phyloP scores from a whole-genome alignment of 2,329 filamentous ascomycete species.

The Xylaria digitata region DNA sequence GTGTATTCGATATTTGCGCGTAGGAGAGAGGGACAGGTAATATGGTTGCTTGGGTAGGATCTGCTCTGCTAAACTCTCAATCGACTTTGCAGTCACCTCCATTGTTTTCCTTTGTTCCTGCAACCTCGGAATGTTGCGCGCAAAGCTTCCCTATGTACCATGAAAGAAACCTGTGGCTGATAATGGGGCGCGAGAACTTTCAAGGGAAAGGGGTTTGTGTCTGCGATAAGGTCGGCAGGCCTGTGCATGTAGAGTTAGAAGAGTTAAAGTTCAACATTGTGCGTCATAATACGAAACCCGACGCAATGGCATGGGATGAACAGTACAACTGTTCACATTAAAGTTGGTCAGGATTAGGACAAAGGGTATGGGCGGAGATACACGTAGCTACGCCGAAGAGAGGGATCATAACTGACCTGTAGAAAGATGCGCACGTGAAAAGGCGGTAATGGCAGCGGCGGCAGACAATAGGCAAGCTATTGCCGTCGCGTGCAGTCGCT shows the following conservation, averaged over 20 bases:
- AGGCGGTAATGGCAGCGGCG: slow-evolving; percentile 3
- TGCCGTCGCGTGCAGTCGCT: slow-evolving; percentile 45
- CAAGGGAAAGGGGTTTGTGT: slow-evolving; percentile 8
- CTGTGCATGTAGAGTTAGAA: slow-evolving; percentile 31
- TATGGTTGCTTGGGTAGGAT: slow-evolving; percentile 64
- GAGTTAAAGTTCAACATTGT: slow-evolving; percentile 27
- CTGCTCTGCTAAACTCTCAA: slow-evolving; percentile 64
- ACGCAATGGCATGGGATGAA: slow-evolving; percentile 30
- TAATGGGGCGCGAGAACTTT: slow-evolving; percentile 16
- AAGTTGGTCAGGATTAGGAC: slow-evolving; percentile 4
- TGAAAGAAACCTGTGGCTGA: slow-evolving; percentile 43
- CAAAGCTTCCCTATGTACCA: slow-evolving; percentile 44
- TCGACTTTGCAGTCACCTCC: slow-evolving; percentile 69
- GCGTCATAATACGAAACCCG: slow-evolving; percentile 21
- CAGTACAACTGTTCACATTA: neutral
- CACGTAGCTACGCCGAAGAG: neutral
- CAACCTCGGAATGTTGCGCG: slow-evolving; percentile 51
- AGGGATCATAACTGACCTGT: slow-evolving; percentile 27
- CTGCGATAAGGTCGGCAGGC: slow-evolving; percentile 26
- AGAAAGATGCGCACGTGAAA: slow-evolving; percentile 24
- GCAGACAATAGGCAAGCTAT: slow-evolving; percentile 29
- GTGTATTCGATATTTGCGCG: slow-evolving; percentile 60
- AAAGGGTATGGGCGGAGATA: neutral
- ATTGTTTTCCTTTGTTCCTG: slow-evolving; percentile 55
- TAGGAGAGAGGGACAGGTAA: slow-evolving; percentile 62